A percentile compares a stretch with the other conserved stretches of the same genome.
Conservation (phyloP, 768 basidiomycete species). For the Kwoniella dendrophila region DNA sequence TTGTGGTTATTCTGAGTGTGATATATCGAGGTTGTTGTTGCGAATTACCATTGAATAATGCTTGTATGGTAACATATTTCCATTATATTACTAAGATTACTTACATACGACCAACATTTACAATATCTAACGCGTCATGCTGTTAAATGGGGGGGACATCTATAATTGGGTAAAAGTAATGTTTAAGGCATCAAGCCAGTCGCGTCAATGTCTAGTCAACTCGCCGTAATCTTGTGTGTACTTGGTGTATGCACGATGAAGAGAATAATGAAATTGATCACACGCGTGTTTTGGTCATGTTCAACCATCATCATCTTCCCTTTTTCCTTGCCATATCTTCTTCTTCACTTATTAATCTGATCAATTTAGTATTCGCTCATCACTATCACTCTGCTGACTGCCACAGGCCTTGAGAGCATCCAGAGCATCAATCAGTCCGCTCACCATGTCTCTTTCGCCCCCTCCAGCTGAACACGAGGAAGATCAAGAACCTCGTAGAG, state of each 20-base stretch:
- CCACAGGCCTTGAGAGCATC: background rate
- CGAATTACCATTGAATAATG: too few relatives aligned
- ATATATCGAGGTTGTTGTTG: too few relatives aligned
- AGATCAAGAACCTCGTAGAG: slow-evolving; percentile 39
- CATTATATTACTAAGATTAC: too few relatives aligned
- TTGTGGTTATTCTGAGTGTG: too few relatives aligned
- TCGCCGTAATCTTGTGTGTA: too few relatives aligned
- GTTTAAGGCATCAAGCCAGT: background rate
- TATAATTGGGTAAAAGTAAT: too few relatives aligned
- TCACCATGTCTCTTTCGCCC: slow-evolving; percentile 17
- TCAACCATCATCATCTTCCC: background rate
- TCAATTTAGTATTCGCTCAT: background rate
- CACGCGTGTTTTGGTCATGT: background rate
- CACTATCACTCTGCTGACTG: background rate
- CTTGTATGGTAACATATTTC: too few relatives aligned
- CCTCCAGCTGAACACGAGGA: slow-evolving; percentile 13
- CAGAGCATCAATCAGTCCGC: background rate
- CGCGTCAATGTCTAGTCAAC: background rate
- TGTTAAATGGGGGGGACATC: too few relatives aligned
- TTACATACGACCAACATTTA: too few relatives aligned
- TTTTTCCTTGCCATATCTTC: background rate
- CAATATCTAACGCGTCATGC: too few relatives aligned
- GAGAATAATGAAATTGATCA: background rate
- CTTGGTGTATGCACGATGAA: too few relatives aligned
- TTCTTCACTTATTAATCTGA: background rate